Base-by-base conservation (phyloP, 1,139 yeast species). In the Diutina mesorugosa region DNA sequence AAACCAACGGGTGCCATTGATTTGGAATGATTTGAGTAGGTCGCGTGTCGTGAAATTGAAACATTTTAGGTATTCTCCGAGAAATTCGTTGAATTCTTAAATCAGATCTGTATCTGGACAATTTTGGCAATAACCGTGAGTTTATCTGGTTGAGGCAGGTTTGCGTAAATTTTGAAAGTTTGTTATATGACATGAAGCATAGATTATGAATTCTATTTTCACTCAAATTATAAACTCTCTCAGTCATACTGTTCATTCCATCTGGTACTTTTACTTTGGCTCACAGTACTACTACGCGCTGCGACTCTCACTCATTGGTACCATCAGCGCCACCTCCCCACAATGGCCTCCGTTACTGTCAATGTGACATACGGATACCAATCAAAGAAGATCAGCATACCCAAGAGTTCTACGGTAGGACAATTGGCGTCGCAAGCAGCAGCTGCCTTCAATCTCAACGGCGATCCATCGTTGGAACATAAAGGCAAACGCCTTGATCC, bases 351-450 rank as follows among this genome's bases (percentile, higher is more conserved):
- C 16, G 53, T 50, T 18, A 28, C 45, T 8, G 18, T 50, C n/a
- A 32, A 32, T 32, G 53, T 50, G 9, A 50, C 28, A 8, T 50
- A 50, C 18, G 53, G 53, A 6, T 30, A n/a, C 29, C 45, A 50
- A 16, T 12, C n/a, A 29, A 50, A 50, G 45, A 50, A 50, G 30
- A 29, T 50, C 32, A 32, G 8, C n/a, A 38, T 50, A 7, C 10
- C 53, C 9, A 50, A 50, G 32, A 16, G n/a, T 12, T 14, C 8
- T 21, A 50, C 53, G 12, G 45, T 50, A 14, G 32, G 41, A 6
- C 53, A 50, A 50, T 50, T 50, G 45, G 53, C 53, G 10, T 4
- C 45, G 6, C 45, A 50, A n/a, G 53, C 53, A 7, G 53, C 53
- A 14, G 2, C 41, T 4, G 18, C 14, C 45, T 50, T 50, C 28